A percentile compares a stretch with the other conserved stretches of the same genome.
Evolutionary conservation across 768 basidiomycete genomes (phyloP).

Genomic region (Nidularia pulvinata): DNA sequence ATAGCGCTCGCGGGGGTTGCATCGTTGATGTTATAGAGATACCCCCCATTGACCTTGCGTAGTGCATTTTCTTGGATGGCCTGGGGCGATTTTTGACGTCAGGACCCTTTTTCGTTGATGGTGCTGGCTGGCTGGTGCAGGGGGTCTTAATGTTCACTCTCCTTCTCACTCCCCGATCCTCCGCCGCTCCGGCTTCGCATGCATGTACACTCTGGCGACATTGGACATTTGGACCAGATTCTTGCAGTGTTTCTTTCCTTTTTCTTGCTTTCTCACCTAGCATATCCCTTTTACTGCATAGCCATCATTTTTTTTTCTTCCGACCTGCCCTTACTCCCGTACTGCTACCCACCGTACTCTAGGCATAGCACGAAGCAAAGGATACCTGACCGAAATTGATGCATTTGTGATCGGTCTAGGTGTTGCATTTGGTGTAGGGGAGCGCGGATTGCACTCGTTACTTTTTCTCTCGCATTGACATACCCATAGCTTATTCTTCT

Average conservation of each 20-base stretch:
- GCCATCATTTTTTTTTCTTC: too few species aligned
- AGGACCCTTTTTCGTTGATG: slow-evolving; percentile 2
- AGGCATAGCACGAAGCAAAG: neutral
- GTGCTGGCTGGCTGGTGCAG: neutral
- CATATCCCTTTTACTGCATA: too few species aligned
- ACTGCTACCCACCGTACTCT: neutral
- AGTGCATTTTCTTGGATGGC: slow-evolving; percentile 2
- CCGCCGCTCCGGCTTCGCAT: neutral
- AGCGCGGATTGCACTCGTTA: neutral
- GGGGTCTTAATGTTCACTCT: neutral
- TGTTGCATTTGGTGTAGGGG: neutral
- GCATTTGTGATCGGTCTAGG: neutral
- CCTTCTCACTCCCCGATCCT: neutral
- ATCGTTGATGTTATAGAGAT: slow-evolving; percentile 27
- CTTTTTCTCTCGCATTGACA: neutral
- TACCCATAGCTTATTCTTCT: neutral
- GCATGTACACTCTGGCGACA: neutral
- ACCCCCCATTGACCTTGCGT: neutral
- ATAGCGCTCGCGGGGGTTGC: slow-evolving; percentile 22
- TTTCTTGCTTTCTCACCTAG: neutral
- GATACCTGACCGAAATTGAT: neutral
- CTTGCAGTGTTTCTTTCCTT: neutral
- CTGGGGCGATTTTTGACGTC: slow-evolving; percentile 3
- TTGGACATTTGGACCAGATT: neutral
- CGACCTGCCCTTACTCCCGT: neutral